Conservation (phyloP, 164 flowering plant species). For the Sedum album region DNA sequence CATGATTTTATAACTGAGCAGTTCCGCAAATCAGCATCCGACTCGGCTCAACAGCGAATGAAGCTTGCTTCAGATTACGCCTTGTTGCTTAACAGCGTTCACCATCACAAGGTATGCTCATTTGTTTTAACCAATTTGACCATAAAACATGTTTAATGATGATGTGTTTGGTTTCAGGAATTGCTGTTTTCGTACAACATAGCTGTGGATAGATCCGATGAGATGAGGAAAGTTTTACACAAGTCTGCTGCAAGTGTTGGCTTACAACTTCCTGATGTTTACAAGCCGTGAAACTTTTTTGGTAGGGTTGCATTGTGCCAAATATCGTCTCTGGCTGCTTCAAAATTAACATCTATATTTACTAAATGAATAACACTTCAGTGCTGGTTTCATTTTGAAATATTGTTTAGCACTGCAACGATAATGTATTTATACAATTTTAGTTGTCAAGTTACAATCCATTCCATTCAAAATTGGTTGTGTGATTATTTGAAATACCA, state of each 20-base stretch:
- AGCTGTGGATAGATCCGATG: slow-evolving; percentile 86
- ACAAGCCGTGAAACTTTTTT: slow-evolving; percentile 52
- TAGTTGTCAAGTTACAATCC: too few species aligned
- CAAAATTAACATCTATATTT: too few species aligned
- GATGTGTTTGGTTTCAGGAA: slow-evolving; percentile 35
- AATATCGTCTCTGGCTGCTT: too few species aligned
- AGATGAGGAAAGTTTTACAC: slow-evolving; percentile 60
- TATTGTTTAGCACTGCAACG: too few species aligned
- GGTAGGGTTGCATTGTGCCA: too few species aligned
- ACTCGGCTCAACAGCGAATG: slow-evolving; percentile 26
- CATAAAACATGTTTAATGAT: too few species aligned
- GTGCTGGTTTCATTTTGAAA: too few species aligned
- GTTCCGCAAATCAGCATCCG: slow-evolving; percentile 45
- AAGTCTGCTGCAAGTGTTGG: slow-evolving; percentile 96
- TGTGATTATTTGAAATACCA: too few species aligned
- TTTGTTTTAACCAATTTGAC: too few species aligned
- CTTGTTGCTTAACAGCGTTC: slow-evolving; percentile 37
- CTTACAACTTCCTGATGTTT: slow-evolving; percentile 70
- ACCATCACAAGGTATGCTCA: slow-evolving; percentile 67
- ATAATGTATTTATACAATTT: too few species aligned
- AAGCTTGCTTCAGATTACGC: slow-evolving; percentile 69
- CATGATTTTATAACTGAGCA: slow-evolving; percentile 52
- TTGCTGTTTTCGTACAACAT: slow-evolving; percentile 87
- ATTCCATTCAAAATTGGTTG: too few species aligned
- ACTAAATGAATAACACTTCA: too few species aligned